Evolutionary conservation across 2,329 filamentous ascomycete genomes (phyloP), one percentile per base, ranked within the genome.

Genomic region (Sarocladium oryzae): DNA sequence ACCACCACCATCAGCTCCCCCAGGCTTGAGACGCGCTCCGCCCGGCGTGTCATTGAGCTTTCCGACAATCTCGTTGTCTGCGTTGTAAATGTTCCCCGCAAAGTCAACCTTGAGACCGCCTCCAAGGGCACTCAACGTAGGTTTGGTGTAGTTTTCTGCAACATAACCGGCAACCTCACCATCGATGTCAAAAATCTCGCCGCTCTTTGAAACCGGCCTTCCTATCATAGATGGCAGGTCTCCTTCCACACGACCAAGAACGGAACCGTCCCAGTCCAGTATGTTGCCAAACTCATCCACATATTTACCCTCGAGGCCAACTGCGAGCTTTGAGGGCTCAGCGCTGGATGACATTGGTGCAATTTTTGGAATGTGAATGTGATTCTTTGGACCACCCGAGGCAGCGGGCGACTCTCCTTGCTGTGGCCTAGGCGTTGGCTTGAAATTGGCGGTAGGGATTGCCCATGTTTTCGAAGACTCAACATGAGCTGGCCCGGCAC

Each of bases 91-190:
- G 36, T 78, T 78, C 11, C 79, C 79, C 54, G 77, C 70, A 21
- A 71, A 70, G 64, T 82, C 82, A 55, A 83, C 76, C 52, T 71
- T 73, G 32, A 77, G 70, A 6, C 78, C 78, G 2, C 71, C 67
- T 56, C 77, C 73, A 38, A 77, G 72, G 54, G 72, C 77, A 54
- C 74, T 68, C 35, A 79, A 68, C 57, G 77, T 73, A 4, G 78
- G 76, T 46, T 73, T 71, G 15, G 73, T 74, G 20, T 81, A 66
- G 2, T 69, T 66, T 55, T 83, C 82, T 20, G 77, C 78, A 59
- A 89, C 89, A 65, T 84, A 84, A 70, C 92, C 88, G 53, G 84
- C 77, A 23, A 92, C 82, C 54, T 92, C 86, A 23, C 88, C 88
- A 55, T 92, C 87, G 53, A 84, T 80, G 55, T 92, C 88, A 8